Percentiles rank a stretch among this genome's conserved stretches.
Conservation (phyloP, 495 filamentous ascomycete genomes). For the Evernia prunastri region DNA sequence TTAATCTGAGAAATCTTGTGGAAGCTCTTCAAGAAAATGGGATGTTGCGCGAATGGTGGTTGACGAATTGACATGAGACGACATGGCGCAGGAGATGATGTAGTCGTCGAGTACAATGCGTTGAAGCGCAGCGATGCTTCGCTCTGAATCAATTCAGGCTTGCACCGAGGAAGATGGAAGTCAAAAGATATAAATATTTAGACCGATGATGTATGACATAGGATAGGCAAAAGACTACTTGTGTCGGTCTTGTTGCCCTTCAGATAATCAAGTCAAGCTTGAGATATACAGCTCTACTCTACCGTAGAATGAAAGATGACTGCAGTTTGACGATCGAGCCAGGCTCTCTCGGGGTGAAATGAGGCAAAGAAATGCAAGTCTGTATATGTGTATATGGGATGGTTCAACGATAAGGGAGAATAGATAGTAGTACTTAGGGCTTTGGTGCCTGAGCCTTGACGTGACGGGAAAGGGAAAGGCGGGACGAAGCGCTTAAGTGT, state of each 20-base stretch:
- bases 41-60: background rate
- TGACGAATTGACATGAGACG: conserved; percentile 6
- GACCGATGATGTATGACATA: background rate
- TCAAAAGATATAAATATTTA: background rate
- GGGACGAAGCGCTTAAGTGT: background rate
- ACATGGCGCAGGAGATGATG: background rate
- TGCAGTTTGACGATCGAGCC: too few relatives aligned
- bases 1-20: background rate
- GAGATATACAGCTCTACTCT: too few relatives aligned
- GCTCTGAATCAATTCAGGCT: background rate
- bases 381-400: too few relatives aligned
- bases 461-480: background rate
- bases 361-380: too few relatives aligned
- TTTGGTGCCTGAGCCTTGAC: too few relatives aligned
- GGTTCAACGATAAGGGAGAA: too few relatives aligned
- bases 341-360: too few relatives aligned
- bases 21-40: background rate
- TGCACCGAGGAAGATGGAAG: background rate
- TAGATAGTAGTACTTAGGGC: too few relatives aligned
- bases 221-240: background rate
- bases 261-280: too few relatives aligned
- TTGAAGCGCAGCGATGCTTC: background rate
- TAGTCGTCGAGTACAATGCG: background rate
- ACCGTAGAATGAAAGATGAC: too few relatives aligned
- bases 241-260: background rate